Conservation (phyloP, 305 asterid genomes). For the Coffea humblotiana region DNA sequence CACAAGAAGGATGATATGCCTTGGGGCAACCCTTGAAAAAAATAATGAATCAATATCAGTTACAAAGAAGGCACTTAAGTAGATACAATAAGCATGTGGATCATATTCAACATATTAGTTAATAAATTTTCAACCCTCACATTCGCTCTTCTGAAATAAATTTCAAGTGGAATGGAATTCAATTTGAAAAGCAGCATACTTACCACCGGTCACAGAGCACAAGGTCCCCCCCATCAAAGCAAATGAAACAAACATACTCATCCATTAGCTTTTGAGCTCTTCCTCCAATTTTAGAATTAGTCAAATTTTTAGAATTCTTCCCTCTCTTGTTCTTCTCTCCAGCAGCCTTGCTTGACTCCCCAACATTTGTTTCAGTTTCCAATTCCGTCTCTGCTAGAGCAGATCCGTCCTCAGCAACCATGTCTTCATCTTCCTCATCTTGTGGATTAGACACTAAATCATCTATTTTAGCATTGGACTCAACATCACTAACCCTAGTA, state of each 20-base stretch:
- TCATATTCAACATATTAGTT: background rate
- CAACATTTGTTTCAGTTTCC: slow-evolving; percentile 79
- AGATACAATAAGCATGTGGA: too few species aligned
- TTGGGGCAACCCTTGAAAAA: too few species aligned
- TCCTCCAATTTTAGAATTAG: slow-evolving; percentile 42
- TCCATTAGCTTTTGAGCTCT: slow-evolving; percentile 57
- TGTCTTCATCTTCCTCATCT: slow-evolving; percentile 60
- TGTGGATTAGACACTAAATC: slow-evolving; percentile 44
- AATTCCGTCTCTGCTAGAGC: slow-evolving; percentile 63
- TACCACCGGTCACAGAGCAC: slow-evolving; percentile 94
- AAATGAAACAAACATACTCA: slow-evolving; percentile 96
- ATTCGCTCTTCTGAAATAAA: background rate
- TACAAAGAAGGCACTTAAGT: too few species aligned
- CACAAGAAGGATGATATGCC: too few species aligned
- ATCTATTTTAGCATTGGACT: slow-evolving; percentile 45
- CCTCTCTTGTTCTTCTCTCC: slow-evolving; percentile 79
- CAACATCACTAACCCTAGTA: slow-evolving; percentile 44
- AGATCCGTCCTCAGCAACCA: slow-evolving; percentile 60
- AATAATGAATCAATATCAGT: too few species aligned
- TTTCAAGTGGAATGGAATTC: background rate
- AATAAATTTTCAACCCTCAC: background rate
- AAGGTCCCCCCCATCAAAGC: slow-evolving; percentile 99
- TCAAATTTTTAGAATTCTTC: slow-evolving; percentile 46
- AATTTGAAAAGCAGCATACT: slow-evolving; percentile 26
- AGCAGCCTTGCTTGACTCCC: slow-evolving; percentile 55